Percentiles rank a stretch among this genome's conserved stretches.
Evolutionary conservation across 202 grass and related monocot species (phyloP).

Genomic region (Schoenoplectus tabernaemontani): DNA sequence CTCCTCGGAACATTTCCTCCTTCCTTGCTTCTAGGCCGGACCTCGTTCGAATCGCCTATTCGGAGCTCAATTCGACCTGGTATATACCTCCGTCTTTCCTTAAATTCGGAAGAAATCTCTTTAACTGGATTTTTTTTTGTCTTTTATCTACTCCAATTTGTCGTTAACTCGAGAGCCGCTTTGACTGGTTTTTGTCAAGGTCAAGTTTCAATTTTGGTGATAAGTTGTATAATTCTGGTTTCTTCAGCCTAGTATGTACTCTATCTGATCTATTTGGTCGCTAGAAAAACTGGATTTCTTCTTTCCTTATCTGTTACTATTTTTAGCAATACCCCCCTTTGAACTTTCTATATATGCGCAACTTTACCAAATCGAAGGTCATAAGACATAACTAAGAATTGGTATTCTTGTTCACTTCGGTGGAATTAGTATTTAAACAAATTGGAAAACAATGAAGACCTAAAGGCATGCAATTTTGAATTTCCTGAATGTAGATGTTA

Average conservation of each 20-base stretch:
- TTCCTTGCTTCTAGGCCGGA: conserved; percentile 31
- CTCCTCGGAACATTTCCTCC: not conserved
- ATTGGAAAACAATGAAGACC: not conserved
- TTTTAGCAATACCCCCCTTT: not conserved
- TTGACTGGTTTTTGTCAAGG: not conserved
- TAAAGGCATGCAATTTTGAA: not conserved
- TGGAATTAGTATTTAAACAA: not conserved
- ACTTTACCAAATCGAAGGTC: not conserved
- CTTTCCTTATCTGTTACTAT: not conserved
- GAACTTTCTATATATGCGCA: not conserved
- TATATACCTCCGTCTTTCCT: not conserved
- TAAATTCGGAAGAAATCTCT: not conserved
- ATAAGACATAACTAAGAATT: not conserved
- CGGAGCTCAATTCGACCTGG: not conserved
- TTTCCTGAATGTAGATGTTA: not conserved
- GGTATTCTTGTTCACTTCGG: not conserved
- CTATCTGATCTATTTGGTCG: not conserved
- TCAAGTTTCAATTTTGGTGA: not conserved
- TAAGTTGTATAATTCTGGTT: not conserved
- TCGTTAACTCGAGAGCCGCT: not conserved
- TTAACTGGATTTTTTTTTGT: not conserved
- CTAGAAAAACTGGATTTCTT: not conserved
- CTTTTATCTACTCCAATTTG: too few species aligned
- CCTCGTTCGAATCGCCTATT: conserved; percentile 6
- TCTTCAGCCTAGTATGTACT: not conserved